Evolutionary conservation across 208 protist species (phyloP).

Genomic region (Trypanosoma boissoni): DNA sequence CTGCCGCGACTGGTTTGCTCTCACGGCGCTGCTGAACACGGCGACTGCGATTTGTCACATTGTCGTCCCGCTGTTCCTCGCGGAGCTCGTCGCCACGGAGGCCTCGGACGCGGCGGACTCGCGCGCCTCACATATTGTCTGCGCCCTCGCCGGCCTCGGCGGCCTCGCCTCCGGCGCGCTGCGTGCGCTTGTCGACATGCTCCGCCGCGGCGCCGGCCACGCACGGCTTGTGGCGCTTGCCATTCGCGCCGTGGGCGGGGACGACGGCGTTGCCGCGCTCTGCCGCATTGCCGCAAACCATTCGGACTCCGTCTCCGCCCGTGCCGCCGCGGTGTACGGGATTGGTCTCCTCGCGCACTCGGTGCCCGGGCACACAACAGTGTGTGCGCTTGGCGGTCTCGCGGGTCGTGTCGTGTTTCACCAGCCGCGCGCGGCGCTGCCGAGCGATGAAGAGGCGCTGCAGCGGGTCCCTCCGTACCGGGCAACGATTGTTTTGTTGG

Average conservation of each 20-base stretch:
- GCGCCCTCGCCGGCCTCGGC: conserved; percentile 59
- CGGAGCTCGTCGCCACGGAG: conserved; percentile 10
- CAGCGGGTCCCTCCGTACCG: conserved; percentile 46
- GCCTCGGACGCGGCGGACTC: not conserved
- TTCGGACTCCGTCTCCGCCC: too few relatives aligned
- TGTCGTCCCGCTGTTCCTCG: conserved; percentile 47
- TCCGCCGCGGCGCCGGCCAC: conserved; percentile 21
- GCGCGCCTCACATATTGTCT: conserved; percentile 31
- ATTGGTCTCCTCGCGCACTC: conserved; percentile 38
- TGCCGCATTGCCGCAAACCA: too few relatives aligned
- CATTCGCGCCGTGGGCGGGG: conserved; percentile 50
- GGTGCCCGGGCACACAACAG: conserved; percentile 59
- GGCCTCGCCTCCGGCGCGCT: conserved; percentile 27
- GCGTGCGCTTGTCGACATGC: conserved; percentile 36
- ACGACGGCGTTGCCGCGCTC: conserved; percentile 23
- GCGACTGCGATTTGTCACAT: conserved; percentile 30
- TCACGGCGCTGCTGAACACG: conserved; percentile 63
- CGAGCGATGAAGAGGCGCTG: conserved; percentile 14
- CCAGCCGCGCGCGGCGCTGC: conserved; percentile 3
- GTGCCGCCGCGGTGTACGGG: conserved; percentile 34
- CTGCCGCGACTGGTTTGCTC: conserved; percentile 27
- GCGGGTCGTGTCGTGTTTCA: conserved; percentile 20
- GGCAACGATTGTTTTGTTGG: conserved; percentile 47
- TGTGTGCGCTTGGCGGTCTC: conserved; percentile 11
- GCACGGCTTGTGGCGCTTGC: conserved; percentile 49